Percentiles rank a stretch among this genome's conserved stretches.
These are phyloP conservation scores for Mycena capillaripes DNA, from an alignment of 768 basidiomycete species.

Conservation along the genomic window DNA sequence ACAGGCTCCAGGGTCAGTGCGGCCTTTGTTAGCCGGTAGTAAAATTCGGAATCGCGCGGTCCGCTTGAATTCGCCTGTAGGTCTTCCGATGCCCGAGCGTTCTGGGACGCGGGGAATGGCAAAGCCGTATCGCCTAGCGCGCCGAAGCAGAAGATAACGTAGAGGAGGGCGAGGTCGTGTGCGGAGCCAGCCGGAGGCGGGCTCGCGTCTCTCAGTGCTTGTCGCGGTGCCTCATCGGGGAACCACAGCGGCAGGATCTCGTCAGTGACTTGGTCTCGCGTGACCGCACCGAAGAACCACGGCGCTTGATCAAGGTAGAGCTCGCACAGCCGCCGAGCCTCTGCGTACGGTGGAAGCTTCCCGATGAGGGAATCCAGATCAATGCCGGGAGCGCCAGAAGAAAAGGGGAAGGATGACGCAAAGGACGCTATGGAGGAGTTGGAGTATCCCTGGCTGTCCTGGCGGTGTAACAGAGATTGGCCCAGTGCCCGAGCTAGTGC, in stretches of 20 bases:
- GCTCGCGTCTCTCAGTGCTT: constrained; percentile 31
- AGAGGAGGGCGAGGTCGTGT: constrained; percentile 75
- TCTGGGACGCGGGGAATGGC: constrained; percentile 58
- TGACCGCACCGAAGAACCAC: constrained; percentile 85
- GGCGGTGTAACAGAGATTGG: constrained; percentile 15
- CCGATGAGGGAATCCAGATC: constrained; percentile 62
- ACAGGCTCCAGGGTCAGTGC: constrained; percentile 78
- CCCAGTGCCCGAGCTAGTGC: constrained; percentile 15
- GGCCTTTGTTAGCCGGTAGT: constrained; percentile 73
- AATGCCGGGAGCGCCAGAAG: constrained; percentile 50
- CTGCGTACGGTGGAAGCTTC: constrained; percentile 71
- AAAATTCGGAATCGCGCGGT: constrained; percentile 55
- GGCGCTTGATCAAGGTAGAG: constrained; percentile 84
- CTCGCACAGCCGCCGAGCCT: constrained; percentile 71
- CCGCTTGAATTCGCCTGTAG: constrained; percentile 9
- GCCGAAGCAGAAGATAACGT: constrained; percentile 74
- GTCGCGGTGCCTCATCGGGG: constrained; percentile 56
- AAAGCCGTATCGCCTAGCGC: constrained; percentile 68
- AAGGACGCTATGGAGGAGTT: constrained; percentile 37
- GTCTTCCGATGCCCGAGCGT: constrained; percentile 5
- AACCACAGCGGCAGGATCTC: constrained; percentile 79
- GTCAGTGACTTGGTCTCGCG: constrained; percentile 71
- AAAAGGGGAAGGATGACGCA: constrained; percentile 62
- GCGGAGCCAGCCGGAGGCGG: constrained; percentile 48
- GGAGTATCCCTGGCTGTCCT: constrained; percentile 15